phyloP scores from a whole-genome alignment of 2,329 filamentous ascomycete species.

The Pyrenophora seminiperda region DNA sequence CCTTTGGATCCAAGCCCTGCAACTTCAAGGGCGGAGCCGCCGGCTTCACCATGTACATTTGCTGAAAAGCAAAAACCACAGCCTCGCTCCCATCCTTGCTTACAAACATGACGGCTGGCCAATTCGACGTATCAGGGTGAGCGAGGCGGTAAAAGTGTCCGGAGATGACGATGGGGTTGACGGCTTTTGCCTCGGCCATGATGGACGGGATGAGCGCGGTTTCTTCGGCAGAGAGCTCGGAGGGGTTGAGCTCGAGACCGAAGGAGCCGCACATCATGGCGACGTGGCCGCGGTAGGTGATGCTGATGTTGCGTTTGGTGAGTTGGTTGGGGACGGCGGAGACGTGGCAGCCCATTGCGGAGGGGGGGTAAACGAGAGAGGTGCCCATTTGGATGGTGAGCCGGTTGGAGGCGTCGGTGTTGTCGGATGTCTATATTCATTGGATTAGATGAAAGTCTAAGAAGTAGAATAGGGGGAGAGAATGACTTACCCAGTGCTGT shows the following conservation, averaged over 20 bases:
- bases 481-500: conserved; percentile 68
- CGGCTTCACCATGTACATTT: conserved; percentile 60
- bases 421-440: too few relatives aligned
- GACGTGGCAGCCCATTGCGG: conserved; percentile 69
- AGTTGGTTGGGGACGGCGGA: conserved; percentile 65
- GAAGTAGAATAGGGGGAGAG: too few relatives aligned
- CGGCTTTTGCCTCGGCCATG: conserved; percentile 59
- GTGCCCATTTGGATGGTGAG: conserved; percentile 68
- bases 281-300: conserved; percentile 67
- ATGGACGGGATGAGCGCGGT: conserved; percentile 59
- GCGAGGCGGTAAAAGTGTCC: conserved; percentile 66
- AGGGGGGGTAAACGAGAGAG: conserved; percentile 65
- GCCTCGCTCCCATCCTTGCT: conserved; percentile 57
- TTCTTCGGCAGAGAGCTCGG: conserved; percentile 58
- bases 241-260: conserved; percentile 67
- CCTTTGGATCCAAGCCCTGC: conserved; percentile 61
- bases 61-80: conserved; percentile 66
- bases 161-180: conserved; percentile 64
- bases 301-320: conserved; percentile 60
- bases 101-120: conserved; percentile 66
- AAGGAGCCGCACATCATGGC: conserved; percentile 73
- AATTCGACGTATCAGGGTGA: conserved; percentile 64
- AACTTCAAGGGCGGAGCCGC: conserved; percentile 59
- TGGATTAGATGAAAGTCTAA: too few relatives aligned
- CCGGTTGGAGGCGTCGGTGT: conserved; percentile 67